These are phyloP conservation scores for Vaccinium myrtillus DNA, from an alignment of 148 eudicot species.

Conservation along the genomic window DNA sequence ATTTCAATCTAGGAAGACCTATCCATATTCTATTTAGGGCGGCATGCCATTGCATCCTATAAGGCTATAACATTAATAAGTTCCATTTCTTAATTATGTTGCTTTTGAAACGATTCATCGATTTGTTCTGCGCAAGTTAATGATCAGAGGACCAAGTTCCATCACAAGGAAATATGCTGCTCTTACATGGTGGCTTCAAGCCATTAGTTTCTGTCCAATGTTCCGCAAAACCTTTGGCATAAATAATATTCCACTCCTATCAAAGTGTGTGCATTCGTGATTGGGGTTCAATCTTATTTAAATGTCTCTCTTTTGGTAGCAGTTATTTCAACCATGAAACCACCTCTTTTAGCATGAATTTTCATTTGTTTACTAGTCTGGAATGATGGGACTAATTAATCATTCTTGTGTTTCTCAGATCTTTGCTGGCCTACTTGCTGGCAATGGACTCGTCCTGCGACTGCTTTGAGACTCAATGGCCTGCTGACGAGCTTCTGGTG, in stretches of 20 bases:
- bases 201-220: not conserved
- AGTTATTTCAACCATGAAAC: not conserved
- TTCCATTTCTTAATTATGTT: not conserved
- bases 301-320: not conserved
- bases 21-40: not conserved
- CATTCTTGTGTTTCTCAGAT: slow-evolving; percentile 29
- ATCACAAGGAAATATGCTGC: not conserved
- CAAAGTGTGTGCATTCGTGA: not conserved
- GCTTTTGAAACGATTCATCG: not conserved
- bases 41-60: not conserved
- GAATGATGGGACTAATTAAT: not conserved
- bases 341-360: not conserved
- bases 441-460: slow-evolving; percentile 72
- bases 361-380: not conserved
- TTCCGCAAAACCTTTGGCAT: not conserved
- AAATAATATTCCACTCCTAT: not conserved
- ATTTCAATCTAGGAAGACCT: not conserved
- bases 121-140: not conserved
- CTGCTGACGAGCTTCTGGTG: slow-evolving; percentile 68
- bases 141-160: not conserved
- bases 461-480: slow-evolving; percentile 78
- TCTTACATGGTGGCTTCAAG: not conserved
- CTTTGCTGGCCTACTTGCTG: slow-evolving; percentile 18
- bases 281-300: not conserved
- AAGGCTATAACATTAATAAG: not conserved